These are phyloP conservation scores for Takashimella tepidaria DNA, from an alignment of 1,284 basidiomycete species.

Conservation along the genomic window DNA sequence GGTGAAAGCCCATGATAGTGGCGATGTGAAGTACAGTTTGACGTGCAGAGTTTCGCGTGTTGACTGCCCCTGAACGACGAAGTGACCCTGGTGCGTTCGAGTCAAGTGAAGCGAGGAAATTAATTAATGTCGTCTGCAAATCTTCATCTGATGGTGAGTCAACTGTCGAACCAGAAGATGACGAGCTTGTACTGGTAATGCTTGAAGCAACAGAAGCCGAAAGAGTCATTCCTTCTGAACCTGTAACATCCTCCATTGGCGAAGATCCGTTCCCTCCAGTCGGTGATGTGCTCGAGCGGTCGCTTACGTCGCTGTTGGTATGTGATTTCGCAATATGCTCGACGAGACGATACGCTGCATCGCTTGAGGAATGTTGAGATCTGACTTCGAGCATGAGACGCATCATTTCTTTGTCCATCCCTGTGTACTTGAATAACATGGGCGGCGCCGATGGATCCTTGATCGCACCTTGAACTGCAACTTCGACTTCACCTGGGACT, in stretches of 20 bases:
- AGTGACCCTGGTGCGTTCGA: conserved; percentile 36
- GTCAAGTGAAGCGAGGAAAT: conserved; percentile 57
- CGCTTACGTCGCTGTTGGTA: conserved; percentile 28
- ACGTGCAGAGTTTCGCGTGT: conserved; percentile 57
- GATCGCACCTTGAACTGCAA: conserved; percentile 63
- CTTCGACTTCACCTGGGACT: conserved; percentile 79
- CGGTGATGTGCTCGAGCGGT: conserved; percentile 28
- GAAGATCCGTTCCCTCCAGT: conserved; percentile 13
- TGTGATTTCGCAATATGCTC: conserved; percentile 24
- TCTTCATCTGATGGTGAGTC: conserved; percentile 12
- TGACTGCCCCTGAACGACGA: conserved; percentile 57
- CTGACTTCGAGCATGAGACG: conserved; percentile 37
- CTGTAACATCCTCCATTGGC: conserved; percentile 17
- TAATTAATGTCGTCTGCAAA: conserved; percentile 71
- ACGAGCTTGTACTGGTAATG: neutral
- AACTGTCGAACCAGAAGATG: conserved; percentile 63
- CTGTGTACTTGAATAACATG: conserved; percentile 37
- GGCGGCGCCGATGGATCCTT: conserved; percentile 17
- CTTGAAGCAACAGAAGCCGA: conserved; percentile 50
- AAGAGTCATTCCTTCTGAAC: neutral
- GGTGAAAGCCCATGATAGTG: conserved; percentile 69
- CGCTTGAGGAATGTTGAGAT: conserved; percentile 31
- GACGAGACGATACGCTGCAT: conserved; percentile 37
- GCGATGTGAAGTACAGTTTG: conserved; percentile 87
- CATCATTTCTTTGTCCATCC: conserved; percentile 43